These are phyloP conservation scores for Saccharum spontaneum DNA, from an alignment of 176 grass and related monocot genomes.

Conservation along the genomic window DNA sequence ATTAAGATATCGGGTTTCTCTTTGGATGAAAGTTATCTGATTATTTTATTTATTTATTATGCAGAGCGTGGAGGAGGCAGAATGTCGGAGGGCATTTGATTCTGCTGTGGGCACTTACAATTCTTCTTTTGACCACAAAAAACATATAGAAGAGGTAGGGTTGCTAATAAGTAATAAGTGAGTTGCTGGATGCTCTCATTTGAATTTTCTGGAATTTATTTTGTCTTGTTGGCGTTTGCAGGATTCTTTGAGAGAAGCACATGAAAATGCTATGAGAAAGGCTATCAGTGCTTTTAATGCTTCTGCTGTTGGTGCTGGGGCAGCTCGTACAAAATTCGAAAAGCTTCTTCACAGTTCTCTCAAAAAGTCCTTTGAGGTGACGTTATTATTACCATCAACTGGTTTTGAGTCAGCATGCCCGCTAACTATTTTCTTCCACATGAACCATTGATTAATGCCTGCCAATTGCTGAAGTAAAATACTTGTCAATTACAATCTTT, in stretches of 20 bases:
- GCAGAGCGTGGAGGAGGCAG: constrained; percentile 94
- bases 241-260: constrained; percentile 73
- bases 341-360: constrained; percentile 83
- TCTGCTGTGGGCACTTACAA: constrained; percentile 67
- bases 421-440: not conserved
- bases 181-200: constrained; percentile 2
- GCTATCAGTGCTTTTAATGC: constrained; percentile 66
- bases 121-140: constrained; percentile 82
- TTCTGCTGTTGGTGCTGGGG: constrained; percentile 70
- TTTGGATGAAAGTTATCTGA: constrained; percentile 18
- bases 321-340: constrained; percentile 78
- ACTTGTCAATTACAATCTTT: not conserved
- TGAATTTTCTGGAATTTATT: constrained; percentile 5
- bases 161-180: constrained; percentile 39
- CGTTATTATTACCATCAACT: not conserved
- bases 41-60: constrained; percentile 23
- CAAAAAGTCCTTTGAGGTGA: constrained; percentile 84
- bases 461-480: constrained; percentile 7
- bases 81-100: constrained; percentile 93
- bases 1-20: not conserved
- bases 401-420: constrained; percentile 2
- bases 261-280: constrained; percentile 77
- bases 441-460: not conserved
- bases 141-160: constrained; percentile 74
- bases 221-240: constrained; percentile 30